Conservation (phyloP, 257 asterid species). For the Fraxinus quadrangulata region DNA sequence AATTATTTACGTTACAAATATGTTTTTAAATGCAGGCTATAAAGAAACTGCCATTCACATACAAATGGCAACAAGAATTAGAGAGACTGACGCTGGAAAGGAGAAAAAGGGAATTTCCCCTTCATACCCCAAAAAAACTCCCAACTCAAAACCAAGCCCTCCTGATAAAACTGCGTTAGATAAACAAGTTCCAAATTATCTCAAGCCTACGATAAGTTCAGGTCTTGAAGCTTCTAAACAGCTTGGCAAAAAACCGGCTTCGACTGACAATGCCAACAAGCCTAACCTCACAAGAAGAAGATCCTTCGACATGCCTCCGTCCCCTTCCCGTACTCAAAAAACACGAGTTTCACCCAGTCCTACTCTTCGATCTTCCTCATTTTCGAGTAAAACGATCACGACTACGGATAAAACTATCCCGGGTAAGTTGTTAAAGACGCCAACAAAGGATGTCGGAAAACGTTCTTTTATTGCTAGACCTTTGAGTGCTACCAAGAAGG, state of each 20-base stretch:
- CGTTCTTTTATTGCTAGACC: constrained; percentile 41
- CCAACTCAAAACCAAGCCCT: constrained; percentile 30
- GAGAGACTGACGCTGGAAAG: constrained; percentile 40
- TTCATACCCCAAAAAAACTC: constrained; percentile 29
- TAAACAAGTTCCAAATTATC: constrained; percentile 48
- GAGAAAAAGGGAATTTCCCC: constrained; percentile 63
- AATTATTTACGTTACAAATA: not conserved
- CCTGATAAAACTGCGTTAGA: constrained; percentile 29
- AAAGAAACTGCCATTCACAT: not conserved
- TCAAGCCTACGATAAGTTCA: constrained; percentile 53
- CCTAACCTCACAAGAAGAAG: constrained; percentile 41
- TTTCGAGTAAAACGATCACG: constrained; percentile 21
- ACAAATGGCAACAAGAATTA: constrained; percentile 58
- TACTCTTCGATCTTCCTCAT: constrained; percentile 41
- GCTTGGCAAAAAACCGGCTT: constrained; percentile 37
- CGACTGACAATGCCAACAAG: constrained; percentile 25
- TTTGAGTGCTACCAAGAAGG: constrained; percentile 25
- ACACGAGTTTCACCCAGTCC: constrained; percentile 49
- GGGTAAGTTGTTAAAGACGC: constrained; percentile 34
- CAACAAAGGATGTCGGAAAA: constrained; percentile 39
- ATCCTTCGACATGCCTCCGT: constrained; percentile 61
- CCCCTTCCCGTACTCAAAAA: constrained; percentile 37
- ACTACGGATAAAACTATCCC: constrained; percentile 29
- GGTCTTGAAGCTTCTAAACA: constrained; percentile 29
- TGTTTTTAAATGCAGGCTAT: constrained; percentile 30